Base-by-base conservation (phyloP, 192 early-diverging fungal genomes). In the Entomortierella beljakovae region DNA sequence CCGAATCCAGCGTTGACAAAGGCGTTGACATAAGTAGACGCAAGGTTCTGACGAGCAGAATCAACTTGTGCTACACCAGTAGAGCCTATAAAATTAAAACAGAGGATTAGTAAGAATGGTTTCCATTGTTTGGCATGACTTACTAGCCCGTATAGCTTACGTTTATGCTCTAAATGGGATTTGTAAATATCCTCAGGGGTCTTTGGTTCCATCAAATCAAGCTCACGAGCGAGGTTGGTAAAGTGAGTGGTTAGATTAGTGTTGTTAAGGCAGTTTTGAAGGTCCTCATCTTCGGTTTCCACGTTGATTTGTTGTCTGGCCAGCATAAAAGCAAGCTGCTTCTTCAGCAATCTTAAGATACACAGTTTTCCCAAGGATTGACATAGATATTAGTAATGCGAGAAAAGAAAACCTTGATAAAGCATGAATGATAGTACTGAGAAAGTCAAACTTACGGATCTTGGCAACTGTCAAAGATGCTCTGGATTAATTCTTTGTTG, bases 161-260 rank as follows among this genome's bases (percentile, higher is more conserved):
- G 87, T 38, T 88, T 90, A 82, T 97, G 96, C 81, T 99, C 97
- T 68, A 98, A 80, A 76, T 98, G 96, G 54, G 88, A 89, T 84
- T 99, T 99, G 88, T 99, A 99, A 70, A 99, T 97, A 73, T 99
- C 98, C 71, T 98, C 96, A 2, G 98, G 97, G 18, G 92, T 87
- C 84, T 98, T 98, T 49, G 98, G 89, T 57, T 98, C 98, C 77
- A 97, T 85, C 48, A 99, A 90, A 82, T 97, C 94, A 68, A 99
- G 88, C 61, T 98, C 96, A 58, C 93, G 90, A 0, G 94, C 98
- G 25, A 99, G 87, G 31, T 91, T 88, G 50, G 94, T 87, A 61
- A 96, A 99, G 81, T 95, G 87, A 74, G 93, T 94, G 25, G 95
- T 94, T 56, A 98, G 80, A 29, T 90, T 83, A 6, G 94, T 86